Percentiles rank a stretch among this genome's conserved stretches.
phyloP scores from a whole-genome alignment of 768 basidiomycete genomes.

The Cyclocybe aegerita region DNA sequence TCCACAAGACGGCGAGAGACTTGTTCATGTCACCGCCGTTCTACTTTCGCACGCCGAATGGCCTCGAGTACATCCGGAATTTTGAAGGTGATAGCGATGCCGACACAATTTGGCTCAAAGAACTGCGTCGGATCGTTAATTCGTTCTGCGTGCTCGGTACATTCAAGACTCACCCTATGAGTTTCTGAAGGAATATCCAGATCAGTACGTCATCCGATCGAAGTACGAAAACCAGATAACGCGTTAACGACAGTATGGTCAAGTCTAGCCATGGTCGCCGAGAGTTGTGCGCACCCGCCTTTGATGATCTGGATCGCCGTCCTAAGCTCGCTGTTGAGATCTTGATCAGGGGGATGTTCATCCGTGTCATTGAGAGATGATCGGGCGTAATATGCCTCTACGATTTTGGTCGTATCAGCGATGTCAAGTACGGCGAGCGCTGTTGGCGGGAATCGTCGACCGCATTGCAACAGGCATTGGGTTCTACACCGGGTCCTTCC shows the following conservation, averaged over 20 bases:
- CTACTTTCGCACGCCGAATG: too few species aligned
- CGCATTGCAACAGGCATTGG: too few species aligned
- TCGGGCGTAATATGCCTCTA: slow-evolving; percentile 20
- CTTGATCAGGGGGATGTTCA: slow-evolving; percentile 30
- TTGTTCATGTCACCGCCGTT: too few species aligned
- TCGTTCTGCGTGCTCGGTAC: too few species aligned
- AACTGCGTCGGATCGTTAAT: slow-evolving; percentile 8
- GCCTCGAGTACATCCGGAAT: slow-evolving; percentile 33
- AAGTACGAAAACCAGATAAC: background rate
- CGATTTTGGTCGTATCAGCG: slow-evolving; percentile 17
- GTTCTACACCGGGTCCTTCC: too few species aligned
- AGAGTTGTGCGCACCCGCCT: slow-evolving; percentile 26
- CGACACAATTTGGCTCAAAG: slow-evolving; percentile 26
- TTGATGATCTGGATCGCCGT: slow-evolving; percentile 25
- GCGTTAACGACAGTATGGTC: slow-evolving; percentile 26
- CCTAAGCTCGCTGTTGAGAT: slow-evolving; percentile 8
- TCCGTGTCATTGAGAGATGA: slow-evolving; percentile 28
- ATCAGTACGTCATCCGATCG: background rate
- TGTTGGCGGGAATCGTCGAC: slow-evolving; percentile 2
- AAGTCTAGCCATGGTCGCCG: slow-evolving; percentile 21
- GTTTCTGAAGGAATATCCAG: slow-evolving; percentile 1
- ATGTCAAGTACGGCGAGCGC: slow-evolving; percentile 16
- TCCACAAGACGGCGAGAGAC: too few species aligned
- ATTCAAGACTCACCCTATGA: background rate
- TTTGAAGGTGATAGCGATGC: slow-evolving; percentile 27